These are phyloP conservation scores for Aspergillus pseudoglaucus DNA, from an alignment of 2,329 filamentous ascomycete genomes.

Conservation along the genomic window DNA sequence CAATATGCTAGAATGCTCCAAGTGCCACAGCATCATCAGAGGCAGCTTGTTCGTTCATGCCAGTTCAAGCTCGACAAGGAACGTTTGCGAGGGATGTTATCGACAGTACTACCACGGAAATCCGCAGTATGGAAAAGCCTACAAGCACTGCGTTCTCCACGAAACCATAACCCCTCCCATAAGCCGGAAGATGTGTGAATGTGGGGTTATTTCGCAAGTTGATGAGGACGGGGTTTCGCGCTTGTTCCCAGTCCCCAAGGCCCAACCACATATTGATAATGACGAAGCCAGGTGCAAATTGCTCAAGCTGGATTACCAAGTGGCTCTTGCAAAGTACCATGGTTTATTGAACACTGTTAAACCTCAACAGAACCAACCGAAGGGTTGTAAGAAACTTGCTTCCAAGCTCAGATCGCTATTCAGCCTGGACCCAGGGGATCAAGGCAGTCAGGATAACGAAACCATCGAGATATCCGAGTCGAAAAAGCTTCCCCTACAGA, in stretches of 20 bases:
- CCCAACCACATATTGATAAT: background rate
- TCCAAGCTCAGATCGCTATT: background rate
- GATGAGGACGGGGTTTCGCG: background rate
- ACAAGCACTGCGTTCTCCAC: slow-evolving; percentile 29
- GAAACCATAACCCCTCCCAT: slow-evolving; percentile 17
- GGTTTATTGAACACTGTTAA: background rate
- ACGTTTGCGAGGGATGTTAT: slow-evolving; percentile 33
- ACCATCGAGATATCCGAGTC: background rate
- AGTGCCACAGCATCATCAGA: slow-evolving; percentile 16
- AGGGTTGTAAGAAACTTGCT: background rate
- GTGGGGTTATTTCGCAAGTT: background rate
- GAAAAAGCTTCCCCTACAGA: background rate
- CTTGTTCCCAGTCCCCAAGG: background rate
- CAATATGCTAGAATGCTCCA: slow-evolving; percentile 5
- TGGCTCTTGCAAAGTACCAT: background rate
- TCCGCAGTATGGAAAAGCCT: slow-evolving; percentile 21
- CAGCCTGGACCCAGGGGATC: background rate
- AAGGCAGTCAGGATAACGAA: background rate
- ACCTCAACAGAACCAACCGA: background rate
- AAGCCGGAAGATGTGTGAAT: slow-evolving; percentile 16
- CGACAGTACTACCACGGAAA: slow-evolving; percentile 21
- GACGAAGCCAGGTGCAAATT: background rate
- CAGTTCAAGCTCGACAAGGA: slow-evolving; percentile 4
- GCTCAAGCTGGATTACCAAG: background rate
- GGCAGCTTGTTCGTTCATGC: slow-evolving; percentile 20